phyloP scores from a whole-genome alignment of 2,329 filamentous ascomycete genomes.

The Xylariaceae sp. region DNA sequence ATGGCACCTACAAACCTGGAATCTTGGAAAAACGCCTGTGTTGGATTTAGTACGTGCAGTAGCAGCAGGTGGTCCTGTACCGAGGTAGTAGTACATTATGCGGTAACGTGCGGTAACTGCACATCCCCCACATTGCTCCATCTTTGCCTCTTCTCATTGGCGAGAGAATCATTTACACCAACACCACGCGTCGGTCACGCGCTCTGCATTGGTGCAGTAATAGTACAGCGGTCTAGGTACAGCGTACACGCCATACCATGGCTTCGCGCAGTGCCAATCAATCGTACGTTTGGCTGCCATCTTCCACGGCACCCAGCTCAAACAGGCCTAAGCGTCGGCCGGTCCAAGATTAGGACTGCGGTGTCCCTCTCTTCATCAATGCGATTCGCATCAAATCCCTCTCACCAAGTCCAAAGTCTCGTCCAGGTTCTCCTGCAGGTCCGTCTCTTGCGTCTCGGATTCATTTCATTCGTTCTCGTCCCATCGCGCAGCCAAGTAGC shows the following conservation, averaged over 20 bases:
- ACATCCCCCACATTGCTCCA: slow-evolving; percentile 12
- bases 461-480: slow-evolving; percentile 3
- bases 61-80: too few species aligned
- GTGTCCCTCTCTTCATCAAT: slow-evolving; percentile 8
- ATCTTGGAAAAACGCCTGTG: too few species aligned
- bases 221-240: too few species aligned
- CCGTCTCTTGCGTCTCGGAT: slow-evolving; percentile 1
- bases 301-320: slow-evolving; percentile 1
- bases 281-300: background rate
- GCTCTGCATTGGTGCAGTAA: too few species aligned
- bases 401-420: too few species aligned
- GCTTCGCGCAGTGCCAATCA: slow-evolving; percentile 3
- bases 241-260: too few species aligned
- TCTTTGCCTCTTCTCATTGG: too few species aligned
- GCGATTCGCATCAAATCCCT: too few species aligned
- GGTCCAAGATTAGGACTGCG: slow-evolving; percentile 1
- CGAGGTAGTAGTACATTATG: too few species aligned
- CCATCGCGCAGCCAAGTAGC: background rate
- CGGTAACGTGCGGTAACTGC: too few species aligned
- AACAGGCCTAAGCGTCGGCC: slow-evolving; percentile 21
- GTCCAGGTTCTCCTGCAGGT: slow-evolving; percentile 1
- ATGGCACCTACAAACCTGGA: too few species aligned
- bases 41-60: too few species aligned
- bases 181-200: slow-evolving; percentile 28
- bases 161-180: slow-evolving; percentile 12